These are phyloP conservation scores for Tylopilus vinaceipallidus DNA, from an alignment of 768 basidiomycete species.

Conservation along the genomic window DNA sequence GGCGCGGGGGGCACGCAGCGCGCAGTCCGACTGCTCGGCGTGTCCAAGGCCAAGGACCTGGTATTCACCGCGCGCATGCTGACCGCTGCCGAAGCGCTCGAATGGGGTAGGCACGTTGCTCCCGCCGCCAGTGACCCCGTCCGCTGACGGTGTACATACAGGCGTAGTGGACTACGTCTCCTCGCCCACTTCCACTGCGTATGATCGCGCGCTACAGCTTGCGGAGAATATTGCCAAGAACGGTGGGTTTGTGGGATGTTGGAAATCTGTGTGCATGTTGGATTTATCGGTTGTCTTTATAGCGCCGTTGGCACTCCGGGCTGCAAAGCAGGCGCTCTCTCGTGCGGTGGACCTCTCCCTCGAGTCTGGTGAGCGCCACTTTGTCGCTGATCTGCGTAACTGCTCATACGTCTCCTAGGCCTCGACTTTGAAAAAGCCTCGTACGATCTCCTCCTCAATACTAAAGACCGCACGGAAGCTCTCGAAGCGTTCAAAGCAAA, in stretches of 20 bases:
- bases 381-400: neutral
- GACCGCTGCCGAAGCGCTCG: conserved; percentile 62
- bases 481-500: conserved; percentile 86
- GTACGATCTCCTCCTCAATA: conserved; percentile 76
- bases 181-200: conserved; percentile 53
- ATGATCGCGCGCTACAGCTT: conserved; percentile 68
- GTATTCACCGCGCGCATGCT: conserved; percentile 80
- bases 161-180: conserved; percentile 84
- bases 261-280: neutral
- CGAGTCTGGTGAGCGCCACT: conserved; percentile 55
- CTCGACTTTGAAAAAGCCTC: conserved; percentile 88
- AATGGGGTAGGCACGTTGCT: conserved; percentile 52
- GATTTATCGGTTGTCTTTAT: neutral
- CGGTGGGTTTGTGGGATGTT: conserved; percentile 41
- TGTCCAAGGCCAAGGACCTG: conserved; percentile 80
- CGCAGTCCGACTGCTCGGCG: conserved; percentile 71
- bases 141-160: conserved; percentile 41
- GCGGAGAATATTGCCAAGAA: conserved; percentile 65
- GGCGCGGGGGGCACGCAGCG: conserved; percentile 91
- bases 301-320: conserved; percentile 87
- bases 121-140: neutral
- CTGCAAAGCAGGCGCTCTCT: conserved; percentile 84
- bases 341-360: conserved; percentile 75
- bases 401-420: conserved; percentile 40
- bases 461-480: conserved; percentile 79